These are phyloP conservation scores for Byssochlamys sp. DNA, from an alignment of 2,329 filamentous ascomycete species.

Conservation along the genomic window DNA sequence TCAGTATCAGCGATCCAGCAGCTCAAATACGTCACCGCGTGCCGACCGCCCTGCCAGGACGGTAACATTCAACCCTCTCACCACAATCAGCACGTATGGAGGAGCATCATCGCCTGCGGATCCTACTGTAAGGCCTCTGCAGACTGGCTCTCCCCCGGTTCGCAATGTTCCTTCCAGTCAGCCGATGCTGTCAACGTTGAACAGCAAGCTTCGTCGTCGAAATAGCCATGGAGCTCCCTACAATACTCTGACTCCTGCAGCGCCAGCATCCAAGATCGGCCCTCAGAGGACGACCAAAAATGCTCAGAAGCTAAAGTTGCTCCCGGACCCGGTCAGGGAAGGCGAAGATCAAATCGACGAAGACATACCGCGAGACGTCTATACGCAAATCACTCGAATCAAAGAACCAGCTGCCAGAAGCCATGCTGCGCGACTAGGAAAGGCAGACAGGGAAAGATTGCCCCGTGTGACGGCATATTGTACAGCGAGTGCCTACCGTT, in stretches of 20 bases:
- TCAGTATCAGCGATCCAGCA: slow-evolving; percentile 19
- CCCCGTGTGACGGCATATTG: slow-evolving; percentile 94
- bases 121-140: slow-evolving; percentile 32
- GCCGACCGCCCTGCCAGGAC: slow-evolving; percentile 30
- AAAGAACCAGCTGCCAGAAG: slow-evolving; percentile 88
- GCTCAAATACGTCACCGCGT: slow-evolving; percentile 30
- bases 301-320: slow-evolving; percentile 91
- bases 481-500: slow-evolving; percentile 80
- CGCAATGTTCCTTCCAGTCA: slow-evolving; percentile 31
- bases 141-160: slow-evolving; percentile 28
- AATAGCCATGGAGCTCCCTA: slow-evolving; percentile 65
- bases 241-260: slow-evolving; percentile 32
- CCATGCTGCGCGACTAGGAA: slow-evolving; percentile 84
- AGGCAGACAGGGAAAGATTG: slow-evolving; percentile 77
- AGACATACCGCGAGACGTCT: slow-evolving; percentile 88
- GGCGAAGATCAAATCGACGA: slow-evolving; percentile 71
- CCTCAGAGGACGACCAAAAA: slow-evolving; percentile 92
- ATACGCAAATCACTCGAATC: slow-evolving; percentile 94
- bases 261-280: slow-evolving; percentile 63
- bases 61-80: slow-evolving; percentile 41
- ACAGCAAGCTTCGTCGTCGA: slow-evolving; percentile 75
- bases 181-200: slow-evolving; percentile 67
- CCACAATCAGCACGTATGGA: slow-evolving; percentile 36
- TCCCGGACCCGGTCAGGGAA: slow-evolving; percentile 77
- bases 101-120: slow-evolving; percentile 29